Conservation (phyloP, 225 moss, liverwort and hornwort genomes). For the Straminergon stramineum region DNA sequence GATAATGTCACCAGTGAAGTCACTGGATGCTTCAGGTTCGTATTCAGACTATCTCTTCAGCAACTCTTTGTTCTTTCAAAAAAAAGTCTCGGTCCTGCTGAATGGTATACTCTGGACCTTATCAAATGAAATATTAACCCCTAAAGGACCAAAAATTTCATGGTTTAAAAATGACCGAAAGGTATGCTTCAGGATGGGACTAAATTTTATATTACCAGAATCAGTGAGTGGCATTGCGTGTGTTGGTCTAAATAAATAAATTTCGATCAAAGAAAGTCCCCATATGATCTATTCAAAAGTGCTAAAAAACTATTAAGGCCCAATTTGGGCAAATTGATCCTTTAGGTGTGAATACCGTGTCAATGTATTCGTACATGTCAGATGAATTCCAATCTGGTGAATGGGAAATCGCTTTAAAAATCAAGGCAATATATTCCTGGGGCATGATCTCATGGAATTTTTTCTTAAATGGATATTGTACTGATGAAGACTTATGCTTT, state of each 20-base stretch:
- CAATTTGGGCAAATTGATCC: not conserved
- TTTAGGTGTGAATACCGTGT: not conserved
- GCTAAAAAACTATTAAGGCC: not conserved
- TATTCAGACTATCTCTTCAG: not conserved
- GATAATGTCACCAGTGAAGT: slow-evolving; percentile 51
- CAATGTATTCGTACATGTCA: not conserved
- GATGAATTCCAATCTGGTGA: not conserved
- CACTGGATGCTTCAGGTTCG: slow-evolving; percentile 50
- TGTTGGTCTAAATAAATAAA: not conserved
- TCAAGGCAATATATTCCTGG: not conserved
- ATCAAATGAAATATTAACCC: not conserved
- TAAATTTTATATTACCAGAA: not conserved
- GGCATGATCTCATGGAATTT: not conserved
- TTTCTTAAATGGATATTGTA: not conserved
- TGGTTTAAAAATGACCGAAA: not conserved
- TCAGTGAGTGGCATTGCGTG: too few species aligned
- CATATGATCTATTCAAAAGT: not conserved
- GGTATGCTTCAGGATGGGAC: not conserved
- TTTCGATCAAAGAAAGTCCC: not conserved
- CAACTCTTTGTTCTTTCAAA: not conserved
- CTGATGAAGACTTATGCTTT: not conserved
- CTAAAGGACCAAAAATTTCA: not conserved
- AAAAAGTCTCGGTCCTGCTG: not conserved
- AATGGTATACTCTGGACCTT: not conserved
- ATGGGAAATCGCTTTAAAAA: not conserved